Evolutionary conservation across 2,329 filamentous ascomycete species (phyloP).

Genomic region (Alternaria sp.): DNA sequence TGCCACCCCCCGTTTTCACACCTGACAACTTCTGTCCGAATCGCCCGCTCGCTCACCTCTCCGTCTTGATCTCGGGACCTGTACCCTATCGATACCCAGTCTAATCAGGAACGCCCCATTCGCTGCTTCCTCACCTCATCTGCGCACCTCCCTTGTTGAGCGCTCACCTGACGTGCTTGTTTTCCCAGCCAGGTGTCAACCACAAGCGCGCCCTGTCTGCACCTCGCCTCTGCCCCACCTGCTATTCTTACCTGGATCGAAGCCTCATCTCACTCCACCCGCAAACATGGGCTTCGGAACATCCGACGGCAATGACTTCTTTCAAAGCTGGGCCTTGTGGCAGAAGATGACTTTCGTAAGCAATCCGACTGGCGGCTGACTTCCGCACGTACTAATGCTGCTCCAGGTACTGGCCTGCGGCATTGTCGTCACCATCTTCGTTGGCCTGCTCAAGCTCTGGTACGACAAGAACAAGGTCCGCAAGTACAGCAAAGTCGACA

Average conservation of each 20-base stretch:
- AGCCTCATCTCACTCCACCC: constrained; percentile 21
- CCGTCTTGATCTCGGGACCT: constrained; percentile 24
- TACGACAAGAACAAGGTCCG: constrained; percentile 54
- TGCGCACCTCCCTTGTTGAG: constrained; percentile 25
- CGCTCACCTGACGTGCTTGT: constrained; percentile 26
- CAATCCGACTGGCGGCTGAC: constrained; percentile 27
- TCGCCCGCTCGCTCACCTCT: constrained; percentile 29
- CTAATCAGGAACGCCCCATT: not conserved
- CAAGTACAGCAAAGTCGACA: constrained; percentile 54
- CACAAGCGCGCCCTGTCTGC: constrained; percentile 28
- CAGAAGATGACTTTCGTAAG: constrained; percentile 89
- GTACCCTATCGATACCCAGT: constrained; percentile 7
- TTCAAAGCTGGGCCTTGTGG: constrained; percentile 76
- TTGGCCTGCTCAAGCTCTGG: constrained; percentile 72
- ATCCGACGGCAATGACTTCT: constrained; percentile 53
- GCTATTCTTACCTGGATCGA: constrained; percentile 34
- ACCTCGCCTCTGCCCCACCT: constrained; percentile 22
- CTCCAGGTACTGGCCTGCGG: constrained; percentile 73
- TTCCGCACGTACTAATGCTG: constrained; percentile 35
- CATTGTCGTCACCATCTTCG: constrained; percentile 73
- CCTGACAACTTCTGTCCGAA: constrained; percentile 21
- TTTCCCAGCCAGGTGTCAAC: constrained; percentile 23
- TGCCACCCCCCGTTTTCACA: constrained; percentile 27
- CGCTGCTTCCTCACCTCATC: constrained; percentile 16
- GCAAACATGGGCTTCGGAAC: constrained; percentile 34